phyloP scores from a whole-genome alignment of 2,329 filamentous ascomycete genomes.

The Microdochium paspali region DNA sequence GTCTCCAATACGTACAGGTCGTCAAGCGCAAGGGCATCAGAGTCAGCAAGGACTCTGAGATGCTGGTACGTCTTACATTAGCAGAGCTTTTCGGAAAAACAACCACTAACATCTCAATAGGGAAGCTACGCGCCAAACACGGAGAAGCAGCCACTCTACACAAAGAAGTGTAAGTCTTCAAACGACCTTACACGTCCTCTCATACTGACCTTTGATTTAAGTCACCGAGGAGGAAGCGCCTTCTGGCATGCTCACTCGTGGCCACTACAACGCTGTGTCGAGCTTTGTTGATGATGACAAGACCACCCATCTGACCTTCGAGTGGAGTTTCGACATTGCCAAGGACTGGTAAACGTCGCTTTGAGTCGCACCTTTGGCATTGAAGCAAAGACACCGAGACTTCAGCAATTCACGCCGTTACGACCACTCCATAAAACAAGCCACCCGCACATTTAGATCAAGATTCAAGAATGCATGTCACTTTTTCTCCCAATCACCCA shows the following conservation, averaged over 20 bases:
- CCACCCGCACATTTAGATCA: not conserved
- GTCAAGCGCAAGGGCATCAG: conserved; percentile 83
- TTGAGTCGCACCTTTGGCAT: not conserved
- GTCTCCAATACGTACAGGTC: conserved; percentile 90
- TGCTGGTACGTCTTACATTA: conserved; percentile 62
- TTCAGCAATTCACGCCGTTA: not conserved
- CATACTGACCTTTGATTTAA: conserved; percentile 23
- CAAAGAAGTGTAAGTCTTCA: conserved; percentile 73
- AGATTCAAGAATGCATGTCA: not conserved
- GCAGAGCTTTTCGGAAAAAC: not conserved
- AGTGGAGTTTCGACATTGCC: conserved; percentile 93
- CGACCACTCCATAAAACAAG: not conserved
- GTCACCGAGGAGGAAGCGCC: conserved; percentile 90
- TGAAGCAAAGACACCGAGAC: not conserved
- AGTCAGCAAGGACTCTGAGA: conserved; percentile 90
- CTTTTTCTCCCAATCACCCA: too few relatives aligned
- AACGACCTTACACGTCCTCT: not conserved
- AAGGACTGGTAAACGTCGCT: conserved; percentile 71
- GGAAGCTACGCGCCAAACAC: conserved; percentile 93
- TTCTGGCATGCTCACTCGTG: conserved; percentile 79
- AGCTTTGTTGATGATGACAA: conserved; percentile 95
- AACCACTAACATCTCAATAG: conserved; percentile 32
- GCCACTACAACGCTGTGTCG: conserved; percentile 81
- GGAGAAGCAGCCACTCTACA: conserved; percentile 73
- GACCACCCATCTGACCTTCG: conserved; percentile 80